Evolutionary conservation across 768 basidiomycete genomes (phyloP), one percentile per base, ranked within the genome.

Genomic region (Suillus luteus): DNA sequence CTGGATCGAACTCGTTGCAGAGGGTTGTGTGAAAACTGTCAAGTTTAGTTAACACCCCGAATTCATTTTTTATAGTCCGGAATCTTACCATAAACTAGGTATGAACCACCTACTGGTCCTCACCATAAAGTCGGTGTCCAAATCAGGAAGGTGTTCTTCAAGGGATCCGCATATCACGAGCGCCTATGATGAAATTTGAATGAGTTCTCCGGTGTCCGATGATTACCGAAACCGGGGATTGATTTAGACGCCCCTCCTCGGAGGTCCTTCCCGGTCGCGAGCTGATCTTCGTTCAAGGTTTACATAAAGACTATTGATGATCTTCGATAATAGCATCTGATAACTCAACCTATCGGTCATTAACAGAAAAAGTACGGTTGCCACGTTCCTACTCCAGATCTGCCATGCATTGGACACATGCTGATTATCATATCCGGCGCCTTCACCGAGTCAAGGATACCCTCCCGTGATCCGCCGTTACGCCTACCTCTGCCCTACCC

Each of bases 271-370:
- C 27, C 27, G 27, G 27, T 27, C 27, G 27, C 27, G 27, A n/a
- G n/a, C n/a, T n/a, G n/a, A n/a, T n/a, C n/a, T n/a, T n/a, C n/a
- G n/a, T n/a, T n/a, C n/a, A n/a, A n/a, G n/a, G n/a, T n/a, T n/a
- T n/a, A n/a, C n/a, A n/a, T n/a, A n/a, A n/a, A n/a, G n/a, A n/a
- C n/a, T n/a, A n/a, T n/a, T n/a, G n/a, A n/a, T n/a, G n/a, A 27
- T 27, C 27, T 27, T 27, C 27, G 27, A 27, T 27, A 27, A 1
- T 27, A 27, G 27, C 27, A 27, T 27, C 27, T 27, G 27, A 27
- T 27, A 27, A 27, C 27, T 27, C n/a, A n/a, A n/a, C n/a, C n/a
- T n/a, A n/a, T 61, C 72, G 72, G 71, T 73, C 65, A 73, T 71
- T 71, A 67, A 35, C 31, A 24, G 19, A 65, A 63, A 43, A 68